Evolutionary conservation across 495 filamentous ascomycete species (phyloP), one percentile per base, ranked within the genome.

Genomic region (Podospora anserina): DNA sequence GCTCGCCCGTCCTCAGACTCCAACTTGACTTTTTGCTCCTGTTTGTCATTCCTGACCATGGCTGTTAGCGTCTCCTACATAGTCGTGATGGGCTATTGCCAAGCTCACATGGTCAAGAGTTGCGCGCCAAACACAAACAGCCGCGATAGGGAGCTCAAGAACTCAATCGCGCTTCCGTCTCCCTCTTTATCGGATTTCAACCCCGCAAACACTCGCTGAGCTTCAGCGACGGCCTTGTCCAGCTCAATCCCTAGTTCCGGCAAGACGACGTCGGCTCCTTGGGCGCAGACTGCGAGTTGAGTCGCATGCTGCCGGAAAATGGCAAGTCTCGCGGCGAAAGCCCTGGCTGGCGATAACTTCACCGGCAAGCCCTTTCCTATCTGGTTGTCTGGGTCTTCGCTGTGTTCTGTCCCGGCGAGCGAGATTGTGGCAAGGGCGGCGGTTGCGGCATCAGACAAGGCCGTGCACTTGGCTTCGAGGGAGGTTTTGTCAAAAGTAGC

Each of bases 21-120:
- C 20, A 69, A 3, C 20, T 66, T 66, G 15, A 20, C 19, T 23
- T 61, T 44, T 57, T 69, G 68, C 11, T 62, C 63, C 4, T 65
- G 28, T n/a, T 62, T 57, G 9, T 32, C 28, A n/a, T 65, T 55
- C 15, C 67, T 68, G 5, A 18, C 5, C 56, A 4, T 5, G 7
- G 20, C 30, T 23, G 20, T 54, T 23, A 61, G 57, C 34, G 7
- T 26, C 27, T 27, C 5, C 18, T 18, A 23, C 23, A 23, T 23
- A 26, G 7, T 15, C 9, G 0, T 9, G 15, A 3, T 49, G 9
- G 9, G 15, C 23, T 23, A 23, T 23, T 49, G 39, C 13, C 61
- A 20, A 44, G 18, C 66, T 20, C 30, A 63, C 66, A 68, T 68
- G 2, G 20, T 49, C 60, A 68, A 63, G 5, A 68, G 66, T 34